These are phyloP conservation scores for Pythium insidiosum DNA, from an alignment of 352 stramenopile species.

Conservation along the genomic window DNA sequence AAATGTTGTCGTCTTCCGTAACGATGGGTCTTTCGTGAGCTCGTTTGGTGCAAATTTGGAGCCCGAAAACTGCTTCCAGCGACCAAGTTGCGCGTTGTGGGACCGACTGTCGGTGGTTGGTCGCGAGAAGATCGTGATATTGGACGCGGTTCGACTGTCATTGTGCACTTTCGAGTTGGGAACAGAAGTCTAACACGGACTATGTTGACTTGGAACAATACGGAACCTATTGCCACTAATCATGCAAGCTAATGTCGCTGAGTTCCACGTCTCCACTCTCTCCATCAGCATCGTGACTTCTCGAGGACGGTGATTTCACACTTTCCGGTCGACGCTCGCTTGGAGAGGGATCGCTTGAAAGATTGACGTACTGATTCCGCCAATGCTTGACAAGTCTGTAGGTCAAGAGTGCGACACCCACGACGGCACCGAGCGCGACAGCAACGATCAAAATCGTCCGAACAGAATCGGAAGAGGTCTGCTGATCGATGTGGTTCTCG, in stretches of 20 bases:
- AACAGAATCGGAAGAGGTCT: neutral
- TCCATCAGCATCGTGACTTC: too few species aligned
- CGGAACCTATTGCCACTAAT: too few species aligned
- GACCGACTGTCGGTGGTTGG: too few species aligned
- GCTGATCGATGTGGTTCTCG: neutral
- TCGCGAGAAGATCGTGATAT: too few species aligned
- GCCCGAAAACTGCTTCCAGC: slow-evolving; percentile 28
- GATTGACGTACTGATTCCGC: slow-evolving; percentile 11
- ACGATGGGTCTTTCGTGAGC: slow-evolving; percentile 31
- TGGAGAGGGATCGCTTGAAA: too few species aligned
- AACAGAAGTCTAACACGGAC: too few species aligned
- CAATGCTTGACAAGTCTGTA: too few species aligned
- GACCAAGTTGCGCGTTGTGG: slow-evolving; percentile 20
- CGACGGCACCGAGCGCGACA: slow-evolving; percentile 2
- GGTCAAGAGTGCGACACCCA: slow-evolving; percentile 3
- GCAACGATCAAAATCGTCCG: slow-evolving; percentile 3
- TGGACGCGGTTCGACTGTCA: too few species aligned
- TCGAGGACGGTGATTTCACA: too few species aligned
- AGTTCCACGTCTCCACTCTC: slow-evolving; percentile 9
- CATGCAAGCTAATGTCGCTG: slow-evolving; percentile 17
- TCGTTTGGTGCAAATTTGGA: slow-evolving; percentile 42
- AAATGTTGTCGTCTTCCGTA: slow-evolving; percentile 36
- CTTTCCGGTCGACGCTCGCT: too few species aligned
- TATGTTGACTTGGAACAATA: neutral
- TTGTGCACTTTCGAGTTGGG: too few species aligned